Evolutionary conservation across 306 rosid species (phyloP).

Genomic region (Citrullus amarus): DNA sequence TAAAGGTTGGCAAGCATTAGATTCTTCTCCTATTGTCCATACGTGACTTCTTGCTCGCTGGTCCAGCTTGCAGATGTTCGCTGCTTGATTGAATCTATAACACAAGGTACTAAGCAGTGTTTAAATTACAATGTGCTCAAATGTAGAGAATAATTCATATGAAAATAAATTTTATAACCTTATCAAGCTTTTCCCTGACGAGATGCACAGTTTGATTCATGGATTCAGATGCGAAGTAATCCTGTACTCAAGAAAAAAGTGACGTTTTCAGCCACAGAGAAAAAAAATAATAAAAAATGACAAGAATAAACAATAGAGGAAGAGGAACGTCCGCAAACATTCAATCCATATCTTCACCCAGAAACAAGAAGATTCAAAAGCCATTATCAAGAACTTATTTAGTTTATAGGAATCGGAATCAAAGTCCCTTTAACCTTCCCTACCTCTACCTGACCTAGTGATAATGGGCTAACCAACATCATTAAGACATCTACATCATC

Average conservation of each 20-base stretch:
- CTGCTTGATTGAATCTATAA: conserved; percentile 54
- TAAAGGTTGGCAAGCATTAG: conserved; percentile 13
- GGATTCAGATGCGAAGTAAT: conserved; percentile 67
- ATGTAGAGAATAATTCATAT: background rate
- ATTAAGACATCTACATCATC: background rate
- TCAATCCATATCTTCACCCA: background rate
- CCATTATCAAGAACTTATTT: background rate
- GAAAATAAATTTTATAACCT: conserved; percentile 36
- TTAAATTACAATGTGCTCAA: background rate
- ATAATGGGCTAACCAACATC: background rate
- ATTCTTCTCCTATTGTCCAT: conserved; percentile 81
- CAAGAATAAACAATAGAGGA: background rate
- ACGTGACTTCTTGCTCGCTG: conserved; percentile 50
- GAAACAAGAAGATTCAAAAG: background rate
- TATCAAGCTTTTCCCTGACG: conserved; percentile 76
- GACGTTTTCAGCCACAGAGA: conserved; percentile 1
- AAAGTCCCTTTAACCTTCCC: background rate
- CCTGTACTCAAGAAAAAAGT: conserved; percentile 31
- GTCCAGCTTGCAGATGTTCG: conserved; percentile 35
- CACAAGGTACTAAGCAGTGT: conserved; percentile 1
- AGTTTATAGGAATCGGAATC: too few species aligned
- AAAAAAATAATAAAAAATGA: background rate
- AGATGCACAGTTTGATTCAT: conserved; percentile 68
- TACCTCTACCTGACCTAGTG: background rate
- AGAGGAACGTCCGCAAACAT: background rate